Evolutionary conservation across 2,329 filamentous ascomycete genomes (phyloP), one percentile per base, ranked within the genome.

Genomic region (Mollisia scopiformis): DNA sequence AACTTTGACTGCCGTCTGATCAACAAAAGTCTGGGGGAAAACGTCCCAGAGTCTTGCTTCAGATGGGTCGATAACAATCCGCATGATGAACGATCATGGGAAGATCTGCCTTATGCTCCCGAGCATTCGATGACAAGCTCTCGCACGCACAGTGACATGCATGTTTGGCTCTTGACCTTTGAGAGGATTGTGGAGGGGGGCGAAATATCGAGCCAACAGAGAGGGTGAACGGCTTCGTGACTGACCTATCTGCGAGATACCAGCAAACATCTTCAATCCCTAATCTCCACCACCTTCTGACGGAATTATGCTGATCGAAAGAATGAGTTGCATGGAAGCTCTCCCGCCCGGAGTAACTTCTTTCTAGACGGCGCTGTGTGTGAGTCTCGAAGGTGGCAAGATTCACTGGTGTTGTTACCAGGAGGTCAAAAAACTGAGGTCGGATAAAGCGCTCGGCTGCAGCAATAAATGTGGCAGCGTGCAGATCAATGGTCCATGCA

Each of bases 21-120:
- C 47, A 56, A 37, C 43, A 37, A 21, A 21, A 25, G 10, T 28
- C 28, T 25, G 19, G 43, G 50, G 49, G 30, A 41, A 31, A 28
- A 30, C 23, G 47, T 13, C 37, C 31, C 28, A 62, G 60, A 47
- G 59, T 61, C 57, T 64, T 56, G 59, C 39, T 55, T 62, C 27
- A 49, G 37, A 62, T 52, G 54, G 28, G 28, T 57, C 49, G 43
- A 50, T 33, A 55, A 28, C 16, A 11, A 3, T 35, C 49, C 49
- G 28, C 47, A 50, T 50, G 25, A 33, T n/a, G 25, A 19, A 33
- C 27, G 19, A 14, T 50, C 47, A 30, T 30, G 49, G 49, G 30
- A 33, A 35, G 49, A 51, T 33, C 27, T 33, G 28, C 7, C 27
- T 51, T 35, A 51, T 27, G 43, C 43, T 28, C 43, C 23, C 43